phyloP scores from a whole-genome alignment of 2,329 filamentous ascomycete genomes.

The Cephalotrichum gorgonifer region DNA sequence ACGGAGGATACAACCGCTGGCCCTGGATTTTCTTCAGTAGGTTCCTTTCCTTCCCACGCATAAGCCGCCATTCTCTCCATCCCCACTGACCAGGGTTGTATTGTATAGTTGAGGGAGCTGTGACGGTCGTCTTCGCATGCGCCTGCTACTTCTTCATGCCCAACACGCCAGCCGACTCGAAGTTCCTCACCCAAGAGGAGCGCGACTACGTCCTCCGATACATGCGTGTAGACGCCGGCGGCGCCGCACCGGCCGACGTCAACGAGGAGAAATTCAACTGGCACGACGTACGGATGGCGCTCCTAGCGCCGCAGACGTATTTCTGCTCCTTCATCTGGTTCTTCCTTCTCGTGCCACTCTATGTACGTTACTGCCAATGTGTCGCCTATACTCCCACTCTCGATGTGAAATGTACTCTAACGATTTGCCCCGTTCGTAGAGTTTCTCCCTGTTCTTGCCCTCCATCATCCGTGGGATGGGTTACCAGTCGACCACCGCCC shows the following conservation, averaged over 20 bases:
- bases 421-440: conserved; percentile 23
- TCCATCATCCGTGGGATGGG: conserved; percentile 14
- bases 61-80: conserved; percentile 26
- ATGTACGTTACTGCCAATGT: conserved; percentile 13
- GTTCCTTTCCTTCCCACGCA: conserved; percentile 17
- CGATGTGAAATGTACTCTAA: too few relatives aligned
- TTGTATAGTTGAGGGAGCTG: conserved; percentile 22
- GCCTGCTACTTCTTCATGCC: conserved; percentile 25
- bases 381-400: too few relatives aligned
- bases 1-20: conserved; percentile 25
- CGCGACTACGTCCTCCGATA: conserved; percentile 27
- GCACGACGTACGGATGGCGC: conserved; percentile 42
- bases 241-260: conserved; percentile 39
- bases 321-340: conserved; percentile 18
- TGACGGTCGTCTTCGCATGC: conserved; percentile 21
- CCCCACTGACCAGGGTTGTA: conserved; percentile 16
- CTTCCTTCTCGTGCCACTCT: conserved; percentile 15
- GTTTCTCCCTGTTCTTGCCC: conserved; percentile 14
- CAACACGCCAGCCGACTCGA: conserved; percentile 24
- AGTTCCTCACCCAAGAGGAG: conserved; percentile 27
- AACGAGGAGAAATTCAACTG: conserved; percentile 37
- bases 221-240: conserved; percentile 28
- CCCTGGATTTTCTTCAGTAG: conserved; percentile 46
- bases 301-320: conserved; percentile 48
- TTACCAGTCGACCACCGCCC: conserved; percentile 6